Conservation (phyloP, 345 rosid genomes). For the Gossypium longicalyx region DNA sequence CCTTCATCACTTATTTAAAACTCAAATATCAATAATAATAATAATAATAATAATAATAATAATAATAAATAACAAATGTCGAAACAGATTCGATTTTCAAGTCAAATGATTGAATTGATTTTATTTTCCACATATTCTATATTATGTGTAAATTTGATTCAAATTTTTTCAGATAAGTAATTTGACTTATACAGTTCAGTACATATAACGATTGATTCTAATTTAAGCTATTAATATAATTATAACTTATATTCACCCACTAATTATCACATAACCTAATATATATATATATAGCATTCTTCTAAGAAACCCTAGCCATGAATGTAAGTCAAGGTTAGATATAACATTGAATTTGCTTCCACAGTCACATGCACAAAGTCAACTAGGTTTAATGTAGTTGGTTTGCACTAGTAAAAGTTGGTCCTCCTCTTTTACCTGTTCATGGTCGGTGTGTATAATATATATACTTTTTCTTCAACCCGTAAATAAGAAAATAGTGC, state of each 20-base stretch:
- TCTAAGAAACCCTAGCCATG: not conserved
- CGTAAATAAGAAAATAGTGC: too few species aligned
- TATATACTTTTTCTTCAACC: too few species aligned
- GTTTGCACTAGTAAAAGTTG: not conserved
- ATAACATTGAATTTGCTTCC: not conserved
- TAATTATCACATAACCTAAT: not conserved
- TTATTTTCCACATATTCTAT: too few species aligned
- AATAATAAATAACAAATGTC: too few species aligned
- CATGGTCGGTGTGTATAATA: not conserved
- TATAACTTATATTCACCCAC: not conserved
- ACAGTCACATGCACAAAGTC: not conserved
- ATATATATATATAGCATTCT: not conserved
- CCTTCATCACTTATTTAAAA: not conserved
- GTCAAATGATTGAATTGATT: too few species aligned
- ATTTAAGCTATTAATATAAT: not conserved
- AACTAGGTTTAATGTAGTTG: not conserved
- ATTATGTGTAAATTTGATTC: too few species aligned
- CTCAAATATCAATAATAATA: too few species aligned
- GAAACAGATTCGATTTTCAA: not conserved
- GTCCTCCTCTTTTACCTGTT: not conserved
- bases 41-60: too few species aligned
- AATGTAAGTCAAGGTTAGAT: slow-evolving; percentile 9
- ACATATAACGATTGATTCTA: too few species aligned
- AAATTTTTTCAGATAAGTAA: too few species aligned
- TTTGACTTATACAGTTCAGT: too few species aligned